These are phyloP conservation scores for Vanilla planifolia DNA, from an alignment of 106 monocot species.

Conservation along the genomic window DNA sequence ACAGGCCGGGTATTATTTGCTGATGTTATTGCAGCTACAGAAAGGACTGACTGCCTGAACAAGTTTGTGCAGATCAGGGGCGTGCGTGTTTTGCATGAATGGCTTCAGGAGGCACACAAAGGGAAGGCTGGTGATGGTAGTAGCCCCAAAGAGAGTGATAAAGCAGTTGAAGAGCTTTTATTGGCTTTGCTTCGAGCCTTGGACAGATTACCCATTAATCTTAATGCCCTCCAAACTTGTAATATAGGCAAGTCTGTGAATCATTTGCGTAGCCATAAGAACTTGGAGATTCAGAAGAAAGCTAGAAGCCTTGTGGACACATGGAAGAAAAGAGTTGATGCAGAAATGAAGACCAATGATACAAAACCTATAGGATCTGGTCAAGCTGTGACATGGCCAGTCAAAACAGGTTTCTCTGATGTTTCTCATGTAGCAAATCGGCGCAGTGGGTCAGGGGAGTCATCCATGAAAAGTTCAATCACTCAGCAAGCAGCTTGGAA, in stretches of 20 bases:
- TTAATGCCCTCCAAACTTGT: slow-evolving; percentile 71
- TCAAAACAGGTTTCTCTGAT: slow-evolving; percentile 40
- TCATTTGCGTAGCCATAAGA: slow-evolving; percentile 71
- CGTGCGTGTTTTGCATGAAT: slow-evolving; percentile 61
- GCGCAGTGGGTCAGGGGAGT: slow-evolving; percentile 38
- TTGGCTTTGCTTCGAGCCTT: slow-evolving; percentile 75
- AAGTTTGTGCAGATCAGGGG: slow-evolving; percentile 79
- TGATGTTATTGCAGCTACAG: slow-evolving; percentile 90
- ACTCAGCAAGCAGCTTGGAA: slow-evolving; percentile 39
- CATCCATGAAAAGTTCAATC: slow-evolving; percentile 23
- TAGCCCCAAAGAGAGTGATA: slow-evolving; percentile 85
- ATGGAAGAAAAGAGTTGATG: slow-evolving; percentile 95
- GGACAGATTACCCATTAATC: slow-evolving; percentile 83
- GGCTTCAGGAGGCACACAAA: slow-evolving; percentile 90
- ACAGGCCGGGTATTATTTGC: slow-evolving; percentile 67
- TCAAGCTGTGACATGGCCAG: slow-evolving; percentile 53
- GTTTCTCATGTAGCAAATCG: slow-evolving; percentile 26
- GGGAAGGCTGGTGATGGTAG: slow-evolving; percentile 61
- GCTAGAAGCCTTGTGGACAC: slow-evolving; percentile 71
- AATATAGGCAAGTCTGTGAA: slow-evolving; percentile 89
- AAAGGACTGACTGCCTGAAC: slow-evolving; percentile 64
- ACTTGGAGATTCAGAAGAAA: slow-evolving; percentile 78
- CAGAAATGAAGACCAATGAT: slow-evolving; percentile 81
- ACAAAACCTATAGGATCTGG: slow-evolving; percentile 32
- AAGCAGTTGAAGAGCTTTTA: slow-evolving; percentile 60